phyloP scores from a whole-genome alignment of 2,329 filamentous ascomycete species.

The Epichloe hybrida region DNA sequence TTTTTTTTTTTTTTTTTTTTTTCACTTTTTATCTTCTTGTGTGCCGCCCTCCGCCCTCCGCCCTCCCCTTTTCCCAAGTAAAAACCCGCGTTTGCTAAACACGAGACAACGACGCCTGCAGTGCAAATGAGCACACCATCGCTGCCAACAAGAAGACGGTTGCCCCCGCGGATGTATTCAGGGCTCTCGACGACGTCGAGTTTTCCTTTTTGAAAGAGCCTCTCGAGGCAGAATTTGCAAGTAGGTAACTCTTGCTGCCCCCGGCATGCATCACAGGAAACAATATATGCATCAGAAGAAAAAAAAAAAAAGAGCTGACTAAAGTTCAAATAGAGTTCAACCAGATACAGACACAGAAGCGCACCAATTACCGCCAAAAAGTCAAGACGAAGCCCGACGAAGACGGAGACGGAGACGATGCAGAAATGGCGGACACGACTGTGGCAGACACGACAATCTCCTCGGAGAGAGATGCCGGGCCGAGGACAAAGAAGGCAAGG shows the following conservation, averaged over 20 bases:
- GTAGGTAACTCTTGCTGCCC: slow-evolving; percentile 34
- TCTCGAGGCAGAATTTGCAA: slow-evolving; percentile 63
- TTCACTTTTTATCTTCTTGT: no score
- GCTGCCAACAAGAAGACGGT: slow-evolving; percentile 65
- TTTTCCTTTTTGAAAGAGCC: slow-evolving; percentile 60
- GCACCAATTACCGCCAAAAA: slow-evolving; percentile 58
- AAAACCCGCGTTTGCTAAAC: not conserved
- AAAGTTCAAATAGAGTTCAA: slow-evolving; percentile 45
- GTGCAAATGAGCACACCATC: slow-evolving; percentile 59
- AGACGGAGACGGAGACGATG: slow-evolving; percentile 20
- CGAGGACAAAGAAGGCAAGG: slow-evolving; percentile 31
- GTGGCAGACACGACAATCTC: slow-evolving; percentile 21
- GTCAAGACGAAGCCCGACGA: slow-evolving; percentile 44
- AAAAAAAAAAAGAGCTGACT: no score
- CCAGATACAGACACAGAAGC: slow-evolving; percentile 59
- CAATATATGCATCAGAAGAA: no score
- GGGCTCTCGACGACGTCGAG: slow-evolving; percentile 63
- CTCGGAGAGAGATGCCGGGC: slow-evolving; percentile 18
- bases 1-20: not conserved
- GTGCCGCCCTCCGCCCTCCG: no score
- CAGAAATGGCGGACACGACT: slow-evolving; percentile 26
- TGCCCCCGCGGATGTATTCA: slow-evolving; percentile 60
- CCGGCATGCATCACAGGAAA: no score
- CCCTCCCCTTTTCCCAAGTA: no score
- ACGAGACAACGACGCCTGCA: slow-evolving; percentile 18